Base-by-base conservation (phyloP, 1,139 yeast species). In the Protomyces pachydermus region DNA sequence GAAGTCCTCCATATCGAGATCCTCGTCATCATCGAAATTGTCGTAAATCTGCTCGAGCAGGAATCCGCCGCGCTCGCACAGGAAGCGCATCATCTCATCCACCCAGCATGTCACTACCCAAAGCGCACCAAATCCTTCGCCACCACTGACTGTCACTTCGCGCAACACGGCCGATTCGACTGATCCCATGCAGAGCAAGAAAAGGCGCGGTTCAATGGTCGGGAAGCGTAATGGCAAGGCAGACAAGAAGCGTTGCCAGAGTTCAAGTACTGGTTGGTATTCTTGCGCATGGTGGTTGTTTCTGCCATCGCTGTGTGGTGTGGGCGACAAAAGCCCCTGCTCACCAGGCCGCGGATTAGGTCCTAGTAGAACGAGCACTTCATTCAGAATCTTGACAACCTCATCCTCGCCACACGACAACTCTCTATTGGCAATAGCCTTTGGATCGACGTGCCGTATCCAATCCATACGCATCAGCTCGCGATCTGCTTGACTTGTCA, bases 41-140 rank as follows among this genome's bases (percentile, higher is more conserved):
- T 65, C 67, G 20, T 57, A 50, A 14, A 54, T 55, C 34, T 65
- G 65, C 16, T 63, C 65, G 32, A 63, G 61, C 52, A 84, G 74
- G 69, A 84, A 84, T 0, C 90, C 89, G 8, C 90, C 88, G 60
- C 85, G 74, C 71, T 87, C 91, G 25, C 87, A 86, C 63, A 81
- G 76, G 86, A 90, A 86, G 1, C 81, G 80, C 69, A 86, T 76
- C 80, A 84, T 87, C 71, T 87, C 93, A 71, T 85, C 89, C 6
- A 85, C 78, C 91, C 95, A 88, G 72, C 90, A 85, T 65, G 88
- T 78, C 14, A 87, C 79, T 45, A 83, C 81, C 91, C 91, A 87
- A 91, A 95, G 87, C 0, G 86, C 83, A 10, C 86, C 86, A 73
- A 87, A 86, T 1, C 86, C 82, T 60, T 80, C 81, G 2, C 87